These are phyloP conservation scores for Daldinia eschscholtzii DNA, from an alignment of 2,329 filamentous ascomycete species.

Conservation along the genomic window DNA sequence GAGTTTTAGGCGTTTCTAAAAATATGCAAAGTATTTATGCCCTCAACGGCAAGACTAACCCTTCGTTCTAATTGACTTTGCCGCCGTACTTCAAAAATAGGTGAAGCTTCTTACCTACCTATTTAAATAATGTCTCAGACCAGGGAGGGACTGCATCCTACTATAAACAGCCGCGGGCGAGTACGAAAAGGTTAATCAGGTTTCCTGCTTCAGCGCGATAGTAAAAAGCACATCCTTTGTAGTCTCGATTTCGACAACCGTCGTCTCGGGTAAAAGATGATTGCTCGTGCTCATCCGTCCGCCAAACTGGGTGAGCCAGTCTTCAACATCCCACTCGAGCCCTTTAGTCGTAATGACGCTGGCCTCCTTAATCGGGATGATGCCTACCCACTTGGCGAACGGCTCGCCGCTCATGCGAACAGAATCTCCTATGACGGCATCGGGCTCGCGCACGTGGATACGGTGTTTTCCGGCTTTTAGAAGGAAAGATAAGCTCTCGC, in stretches of 20 bases:
- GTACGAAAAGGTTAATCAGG: neutral
- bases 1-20: slow-evolving; percentile 43
- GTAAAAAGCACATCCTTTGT: slow-evolving; percentile 79
- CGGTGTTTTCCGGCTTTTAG: slow-evolving; percentile 76
- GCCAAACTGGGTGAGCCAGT: slow-evolving; percentile 84
- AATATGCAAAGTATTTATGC: slow-evolving; percentile 4
- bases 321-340: slow-evolving; percentile 88
- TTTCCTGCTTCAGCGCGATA: slow-evolving; percentile 67
- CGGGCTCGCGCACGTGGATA: slow-evolving; percentile 71
- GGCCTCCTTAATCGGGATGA: slow-evolving; percentile 85
- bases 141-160: neutral
- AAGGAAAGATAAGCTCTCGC: slow-evolving; percentile 84
- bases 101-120: too few relatives aligned
- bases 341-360: slow-evolving; percentile 83
- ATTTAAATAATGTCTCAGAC: neutral
- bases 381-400: slow-evolving; percentile 85
- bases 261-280: slow-evolving; percentile 71
- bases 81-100: neutral
- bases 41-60: slow-evolving; percentile 1
- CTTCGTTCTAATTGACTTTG: slow-evolving; percentile 6
- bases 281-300: slow-evolving; percentile 84
- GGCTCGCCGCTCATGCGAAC: slow-evolving; percentile 53
- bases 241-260: slow-evolving; percentile 72
- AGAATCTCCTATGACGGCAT: slow-evolving; percentile 3
- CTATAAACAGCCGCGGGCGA: neutral